Evolutionary conservation across 192 early-diverging fungal species (phyloP), one percentile per base, ranked within the genome.

Genomic region (Spizellomyces punctatus): DNA sequence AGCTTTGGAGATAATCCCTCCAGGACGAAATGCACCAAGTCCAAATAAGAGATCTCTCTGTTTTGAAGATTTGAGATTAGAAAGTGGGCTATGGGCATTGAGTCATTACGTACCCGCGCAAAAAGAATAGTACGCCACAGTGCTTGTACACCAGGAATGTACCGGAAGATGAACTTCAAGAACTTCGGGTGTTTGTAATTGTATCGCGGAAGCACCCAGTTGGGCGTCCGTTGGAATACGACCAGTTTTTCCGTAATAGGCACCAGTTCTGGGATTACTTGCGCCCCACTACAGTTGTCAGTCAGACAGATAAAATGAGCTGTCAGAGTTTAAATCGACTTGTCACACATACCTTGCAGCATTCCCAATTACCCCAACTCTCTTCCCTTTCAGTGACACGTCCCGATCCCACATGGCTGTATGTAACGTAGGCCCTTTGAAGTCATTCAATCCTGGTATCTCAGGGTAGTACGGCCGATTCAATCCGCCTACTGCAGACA

Each of bases 381-480:
- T 59, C 72, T 85, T 82, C 41, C 79, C 76, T 22, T 64, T 61
- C 58, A 85, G 63, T 63, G 85, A 79, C 17, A 79, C 80, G 8
- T 69, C 69, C 17, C 73, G 66, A 27, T 85, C 76, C 87, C 87
- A 89, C 58, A 77, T 74, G 48, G 82, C 83, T 1, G 85, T 80
- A 66, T 89, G 87, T 57, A 85, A 69, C 10, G 78, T 75, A 14
- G 66, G 70, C 21, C 87, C 87, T 43, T 82, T 72, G 72, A 89
- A 89, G 4, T 60, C 46, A 21, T 85, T 72, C 46, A 83, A 19
- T 14, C 47, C 64, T 12, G 58, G 81, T 52, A 81, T 76, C 46
- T 80, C 71, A 22, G 87, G 87, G 59, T 78, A 65, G 36, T 71
- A 57, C 10, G 87, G 85, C 36, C 82, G 64, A 36, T 78, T 77